phyloP scores from a whole-genome alignment of 2,329 filamentous ascomycete species.

The Paecilomyces formosus region DNA sequence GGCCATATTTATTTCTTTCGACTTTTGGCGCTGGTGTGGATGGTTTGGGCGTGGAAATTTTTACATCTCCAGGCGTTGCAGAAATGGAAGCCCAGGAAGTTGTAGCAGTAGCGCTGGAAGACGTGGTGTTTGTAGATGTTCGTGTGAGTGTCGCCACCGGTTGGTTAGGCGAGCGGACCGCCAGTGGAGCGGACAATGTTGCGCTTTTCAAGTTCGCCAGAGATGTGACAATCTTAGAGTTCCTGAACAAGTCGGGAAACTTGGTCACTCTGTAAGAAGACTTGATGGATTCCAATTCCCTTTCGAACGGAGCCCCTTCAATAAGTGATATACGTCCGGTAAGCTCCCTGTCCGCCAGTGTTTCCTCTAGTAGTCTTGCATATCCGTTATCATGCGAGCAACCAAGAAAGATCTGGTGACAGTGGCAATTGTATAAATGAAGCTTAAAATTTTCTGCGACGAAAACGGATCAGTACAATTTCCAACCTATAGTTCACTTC shows the following conservation, averaged over 20 bases:
- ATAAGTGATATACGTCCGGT: conserved; percentile 47
- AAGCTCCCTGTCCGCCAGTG: conserved; percentile 37
- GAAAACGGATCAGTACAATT: conserved; percentile 16
- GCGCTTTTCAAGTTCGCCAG: conserved; percentile 25
- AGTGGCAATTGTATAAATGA: conserved; percentile 51
- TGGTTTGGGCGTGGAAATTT: conserved; percentile 30
- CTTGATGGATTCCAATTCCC: conserved; percentile 43
- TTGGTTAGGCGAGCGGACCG: conserved; percentile 30
- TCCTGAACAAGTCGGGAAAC: conserved; percentile 48
- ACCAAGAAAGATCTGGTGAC: conserved; percentile 53
- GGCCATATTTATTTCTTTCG: conserved; percentile 51
- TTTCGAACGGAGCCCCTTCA: conserved; percentile 50
- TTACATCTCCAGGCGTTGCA: conserved; percentile 30
- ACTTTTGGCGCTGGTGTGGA: conserved; percentile 27
- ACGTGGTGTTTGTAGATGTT: conserved; percentile 33
- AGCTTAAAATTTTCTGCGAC: conserved; percentile 47
- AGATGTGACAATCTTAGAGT: conserved; percentile 40
- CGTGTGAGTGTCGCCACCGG: conserved; percentile 21
- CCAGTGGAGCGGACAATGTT: conserved; percentile 15
- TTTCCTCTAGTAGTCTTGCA: conserved; percentile 45
- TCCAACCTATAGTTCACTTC: conserved; percentile 7
- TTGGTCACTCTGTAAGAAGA: conserved; percentile 41
- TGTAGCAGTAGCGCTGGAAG: conserved; percentile 25
- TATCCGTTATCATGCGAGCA: conserved; percentile 53
- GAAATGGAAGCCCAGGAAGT: conserved; percentile 29